phyloP scores from a whole-genome alignment of 306 rosid genomes.

The Bauhinia variegata region DNA sequence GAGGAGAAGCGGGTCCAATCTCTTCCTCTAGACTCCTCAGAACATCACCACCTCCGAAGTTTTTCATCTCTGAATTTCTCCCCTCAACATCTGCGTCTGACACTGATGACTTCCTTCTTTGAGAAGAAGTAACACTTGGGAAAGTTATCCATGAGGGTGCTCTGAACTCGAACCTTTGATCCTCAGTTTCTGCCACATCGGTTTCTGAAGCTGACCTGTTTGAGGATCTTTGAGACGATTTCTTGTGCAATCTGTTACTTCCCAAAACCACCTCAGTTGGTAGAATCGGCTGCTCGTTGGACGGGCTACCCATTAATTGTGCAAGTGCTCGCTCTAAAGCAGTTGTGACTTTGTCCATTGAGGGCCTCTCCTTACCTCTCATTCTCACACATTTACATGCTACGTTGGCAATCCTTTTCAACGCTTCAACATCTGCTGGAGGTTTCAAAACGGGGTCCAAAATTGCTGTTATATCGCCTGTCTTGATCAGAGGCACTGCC shows the following conservation, averaged over 20 bases:
- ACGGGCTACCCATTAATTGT: conserved; percentile 86
- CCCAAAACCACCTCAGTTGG: conserved; percentile 95
- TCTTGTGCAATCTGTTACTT: conserved; percentile 86
- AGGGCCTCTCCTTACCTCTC: conserved; percentile 97
- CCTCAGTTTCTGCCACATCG: conserved; percentile 76
- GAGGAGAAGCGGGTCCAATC: conserved; percentile 96
- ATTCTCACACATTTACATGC: conserved; percentile 91
- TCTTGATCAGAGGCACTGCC: conserved; percentile 86
- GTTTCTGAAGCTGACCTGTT: conserved; percentile 75
- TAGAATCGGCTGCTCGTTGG: conserved; percentile 88
- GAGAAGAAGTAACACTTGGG: conserved; percentile 97
- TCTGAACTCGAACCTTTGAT: conserved; percentile 80
- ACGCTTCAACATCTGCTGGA: conserved; percentile 78
- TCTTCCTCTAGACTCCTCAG: conserved; percentile 94
- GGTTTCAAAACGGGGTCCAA: conserved; percentile 72
- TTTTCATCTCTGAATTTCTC: conserved; percentile 62
- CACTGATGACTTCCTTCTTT: conserved; percentile 85
- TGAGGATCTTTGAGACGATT: conserved; percentile 84
- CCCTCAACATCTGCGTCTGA: conserved; percentile 88
- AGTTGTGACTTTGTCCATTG: conserved; percentile 98
- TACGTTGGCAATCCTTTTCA: conserved; percentile 90
- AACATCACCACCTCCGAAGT: conserved; percentile 65
- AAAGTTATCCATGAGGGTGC: conserved; percentile 98
- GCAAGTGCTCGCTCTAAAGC: conserved; percentile 85
- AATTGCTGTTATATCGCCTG: conserved; percentile 62